phyloP scores from a whole-genome alignment of 2,329 filamentous ascomycete genomes.

The Stemphylium lycopersici region DNA sequence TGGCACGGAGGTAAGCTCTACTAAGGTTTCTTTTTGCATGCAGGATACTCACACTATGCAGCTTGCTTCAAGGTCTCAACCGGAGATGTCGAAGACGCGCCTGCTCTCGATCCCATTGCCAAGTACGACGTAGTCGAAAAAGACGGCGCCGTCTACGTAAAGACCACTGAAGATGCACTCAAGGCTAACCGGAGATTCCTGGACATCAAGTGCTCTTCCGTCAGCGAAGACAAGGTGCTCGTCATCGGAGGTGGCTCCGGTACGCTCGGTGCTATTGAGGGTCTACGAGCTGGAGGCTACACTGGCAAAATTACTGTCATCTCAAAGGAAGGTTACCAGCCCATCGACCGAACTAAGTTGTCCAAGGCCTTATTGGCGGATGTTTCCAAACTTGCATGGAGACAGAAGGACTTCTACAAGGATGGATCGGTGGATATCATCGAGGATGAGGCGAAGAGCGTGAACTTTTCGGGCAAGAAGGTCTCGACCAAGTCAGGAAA shows the following conservation, averaged over 20 bases:
- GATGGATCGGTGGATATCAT: slow-evolving; percentile 63
- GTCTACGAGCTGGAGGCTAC: slow-evolving; percentile 81
- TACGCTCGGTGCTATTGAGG: slow-evolving; percentile 80
- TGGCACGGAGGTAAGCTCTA: slow-evolving; percentile 82
- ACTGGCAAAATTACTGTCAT: slow-evolving; percentile 81
- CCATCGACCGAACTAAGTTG: slow-evolving; percentile 92
- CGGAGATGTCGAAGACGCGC: slow-evolving; percentile 94
- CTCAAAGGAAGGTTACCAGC: slow-evolving; percentile 80
- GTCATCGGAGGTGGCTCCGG: slow-evolving; percentile 80
- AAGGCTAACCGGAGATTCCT: slow-evolving; percentile 76
- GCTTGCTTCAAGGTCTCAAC: slow-evolving; percentile 91
- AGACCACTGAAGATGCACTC: slow-evolving; percentile 77
- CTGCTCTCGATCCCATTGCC: slow-evolving; percentile 83
- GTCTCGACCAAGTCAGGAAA: slow-evolving; percentile 77
- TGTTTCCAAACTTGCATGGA: slow-evolving; percentile 75
- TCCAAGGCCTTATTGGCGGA: slow-evolving; percentile 92
- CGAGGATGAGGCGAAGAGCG: slow-evolving; percentile 67
- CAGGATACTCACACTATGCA: slow-evolving; percentile 44
- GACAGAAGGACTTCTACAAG: slow-evolving; percentile 78
- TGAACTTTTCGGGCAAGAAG: slow-evolving; percentile 77
- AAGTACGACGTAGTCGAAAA: slow-evolving; percentile 82
- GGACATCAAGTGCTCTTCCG: slow-evolving; percentile 71
- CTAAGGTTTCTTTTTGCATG: no score
- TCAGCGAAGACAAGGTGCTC: slow-evolving; percentile 70
- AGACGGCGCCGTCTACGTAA: slow-evolving; percentile 83